phyloP scores from a whole-genome alignment of 2,329 filamentous ascomycete species.

The Fonsecaea monophora region DNA sequence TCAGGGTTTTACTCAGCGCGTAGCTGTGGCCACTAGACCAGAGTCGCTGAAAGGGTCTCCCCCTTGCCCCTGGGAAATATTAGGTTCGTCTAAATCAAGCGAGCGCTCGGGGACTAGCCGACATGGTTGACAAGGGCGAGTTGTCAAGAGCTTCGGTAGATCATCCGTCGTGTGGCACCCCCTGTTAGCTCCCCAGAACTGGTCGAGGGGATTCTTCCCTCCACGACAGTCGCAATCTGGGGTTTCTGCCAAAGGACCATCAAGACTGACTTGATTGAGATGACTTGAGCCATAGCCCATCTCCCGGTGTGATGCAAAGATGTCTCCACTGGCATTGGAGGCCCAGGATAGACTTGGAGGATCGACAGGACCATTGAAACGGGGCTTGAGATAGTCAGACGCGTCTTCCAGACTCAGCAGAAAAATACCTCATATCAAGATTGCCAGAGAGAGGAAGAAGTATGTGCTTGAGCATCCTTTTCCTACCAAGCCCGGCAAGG shows the following conservation, averaged over 20 bases:
- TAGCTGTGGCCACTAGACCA: neutral
- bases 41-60: neutral
- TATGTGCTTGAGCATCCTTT: neutral
- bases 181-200: neutral
- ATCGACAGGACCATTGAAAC: neutral
- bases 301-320: neutral
- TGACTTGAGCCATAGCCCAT: neutral
- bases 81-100: conserved; percentile 3
- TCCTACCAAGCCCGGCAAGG: neutral
- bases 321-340: neutral
- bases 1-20: neutral
- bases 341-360: neutral
- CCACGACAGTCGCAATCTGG: neutral
- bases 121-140: neutral
- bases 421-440: conserved; percentile 4
- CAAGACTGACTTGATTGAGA: neutral
- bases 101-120: neutral
- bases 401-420: neutral
- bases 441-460: neutral
- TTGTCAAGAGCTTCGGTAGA: neutral
- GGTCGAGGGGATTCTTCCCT: neutral
- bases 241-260: neutral
- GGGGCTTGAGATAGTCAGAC: neutral
- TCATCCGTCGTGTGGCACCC: neutral
- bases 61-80: neutral